phyloP scores from a whole-genome alignment of 139 green algal species.

The Penium margaritaceum region DNA sequence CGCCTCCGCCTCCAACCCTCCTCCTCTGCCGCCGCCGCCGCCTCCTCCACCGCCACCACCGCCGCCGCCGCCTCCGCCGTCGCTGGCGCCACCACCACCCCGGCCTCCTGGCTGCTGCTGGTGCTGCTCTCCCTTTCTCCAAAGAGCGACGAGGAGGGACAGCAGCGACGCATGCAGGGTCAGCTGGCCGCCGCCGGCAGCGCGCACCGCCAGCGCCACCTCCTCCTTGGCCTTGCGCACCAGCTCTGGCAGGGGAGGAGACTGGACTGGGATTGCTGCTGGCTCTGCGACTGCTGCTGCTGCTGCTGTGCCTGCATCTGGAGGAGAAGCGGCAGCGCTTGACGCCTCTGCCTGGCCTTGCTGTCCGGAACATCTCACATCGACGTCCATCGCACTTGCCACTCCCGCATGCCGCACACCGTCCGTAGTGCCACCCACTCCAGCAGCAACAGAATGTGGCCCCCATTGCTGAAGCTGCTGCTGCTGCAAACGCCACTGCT shows the following conservation, averaged over 20 bases:
- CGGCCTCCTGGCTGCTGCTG: not conserved
- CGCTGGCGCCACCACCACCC: not conserved
- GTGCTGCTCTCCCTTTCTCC: not conserved
- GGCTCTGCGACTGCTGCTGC: too few species aligned
- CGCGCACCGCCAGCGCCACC: too few species aligned
- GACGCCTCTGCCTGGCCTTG: not conserved
- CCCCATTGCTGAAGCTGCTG: not conserved
- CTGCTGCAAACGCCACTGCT: not conserved
- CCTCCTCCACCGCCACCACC: too few species aligned
- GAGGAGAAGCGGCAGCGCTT: too few species aligned
- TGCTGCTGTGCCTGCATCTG: too few species aligned
- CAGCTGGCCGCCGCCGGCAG: too few species aligned
- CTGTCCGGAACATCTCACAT: not conserved
- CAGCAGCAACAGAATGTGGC: not conserved
- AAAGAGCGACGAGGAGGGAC: not conserved
- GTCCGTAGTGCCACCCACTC: not conserved
- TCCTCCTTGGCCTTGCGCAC: too few species aligned
- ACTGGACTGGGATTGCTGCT: too few species aligned
- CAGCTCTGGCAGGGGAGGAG: too few species aligned
- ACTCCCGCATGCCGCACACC: not conserved
- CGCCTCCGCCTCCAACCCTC: constrained; percentile 4
- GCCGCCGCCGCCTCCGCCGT: not conserved
- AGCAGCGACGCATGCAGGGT: too few species aligned
- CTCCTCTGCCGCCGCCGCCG: not conserved
- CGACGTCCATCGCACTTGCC: not conserved